These are phyloP conservation scores for Cladosporium sp. DNA, from an alignment of 2,329 filamentous ascomycete genomes.

Conservation along the genomic window DNA sequence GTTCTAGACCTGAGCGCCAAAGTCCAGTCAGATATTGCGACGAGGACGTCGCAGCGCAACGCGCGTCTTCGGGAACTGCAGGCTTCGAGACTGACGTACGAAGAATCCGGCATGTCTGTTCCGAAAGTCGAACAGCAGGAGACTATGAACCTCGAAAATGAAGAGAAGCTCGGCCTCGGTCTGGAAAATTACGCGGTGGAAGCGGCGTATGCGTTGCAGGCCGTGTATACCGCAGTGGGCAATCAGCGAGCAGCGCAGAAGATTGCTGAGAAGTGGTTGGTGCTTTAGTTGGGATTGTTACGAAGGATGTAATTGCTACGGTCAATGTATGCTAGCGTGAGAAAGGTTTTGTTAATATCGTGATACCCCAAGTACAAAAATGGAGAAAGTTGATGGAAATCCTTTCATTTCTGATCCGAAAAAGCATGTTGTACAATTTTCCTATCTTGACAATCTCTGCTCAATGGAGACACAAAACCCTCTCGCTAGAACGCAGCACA, in stretches of 20 bases:
- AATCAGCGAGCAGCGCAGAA: constrained; percentile 57
- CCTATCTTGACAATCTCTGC: constrained; percentile 1
- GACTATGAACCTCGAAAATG: constrained; percentile 6
- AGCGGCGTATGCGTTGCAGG: constrained; percentile 70
- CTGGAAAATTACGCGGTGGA: constrained; percentile 61
- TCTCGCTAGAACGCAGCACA: constrained; percentile 3
- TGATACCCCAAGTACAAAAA: not conserved
- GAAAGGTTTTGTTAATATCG: not conserved
- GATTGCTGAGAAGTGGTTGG: constrained; percentile 56
- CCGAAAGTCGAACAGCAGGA: constrained; percentile 6
- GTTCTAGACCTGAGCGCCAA: constrained; percentile 49
- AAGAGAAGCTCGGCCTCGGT: constrained; percentile 32
- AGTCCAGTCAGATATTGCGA: constrained; percentile 35
- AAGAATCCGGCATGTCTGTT: constrained; percentile 9
- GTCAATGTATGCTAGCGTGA: not conserved
- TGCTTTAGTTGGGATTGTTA: constrained; percentile 32
- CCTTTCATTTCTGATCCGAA: too few species aligned
- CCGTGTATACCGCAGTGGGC: constrained; percentile 61
- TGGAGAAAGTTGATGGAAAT: too few species aligned
- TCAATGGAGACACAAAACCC: not conserved
- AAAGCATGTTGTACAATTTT: not conserved
- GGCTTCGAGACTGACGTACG: constrained; percentile 13
- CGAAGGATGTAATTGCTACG: not conserved
- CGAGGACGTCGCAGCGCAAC: constrained; percentile 29
- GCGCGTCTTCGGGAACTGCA: constrained; percentile 36